These are phyloP conservation scores for Globisporangium parvum DNA, from an alignment of 352 stramenopile genomes.

Conservation along the genomic window DNA sequence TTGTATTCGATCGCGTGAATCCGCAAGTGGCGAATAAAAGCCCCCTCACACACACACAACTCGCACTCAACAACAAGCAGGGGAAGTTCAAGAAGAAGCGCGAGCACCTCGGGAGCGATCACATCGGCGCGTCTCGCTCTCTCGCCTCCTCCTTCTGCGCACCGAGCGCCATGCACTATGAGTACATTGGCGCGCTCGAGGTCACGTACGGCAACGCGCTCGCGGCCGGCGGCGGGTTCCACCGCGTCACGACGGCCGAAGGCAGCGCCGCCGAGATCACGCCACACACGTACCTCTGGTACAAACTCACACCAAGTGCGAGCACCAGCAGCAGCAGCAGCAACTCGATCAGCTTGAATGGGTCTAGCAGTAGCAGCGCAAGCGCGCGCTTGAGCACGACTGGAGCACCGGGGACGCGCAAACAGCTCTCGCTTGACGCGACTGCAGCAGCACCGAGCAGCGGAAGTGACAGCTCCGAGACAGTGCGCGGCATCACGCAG, in stretches of 20 bases:
- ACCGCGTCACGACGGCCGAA: slow-evolving; percentile 74
- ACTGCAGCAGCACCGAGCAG: neutral
- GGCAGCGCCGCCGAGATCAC: slow-evolving; percentile 73
- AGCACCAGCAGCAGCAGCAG: neutral
- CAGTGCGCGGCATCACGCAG: slow-evolving; percentile 36
- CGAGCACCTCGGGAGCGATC: too few relatives aligned
- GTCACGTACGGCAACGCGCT: slow-evolving; percentile 86
- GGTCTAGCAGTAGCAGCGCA: slow-evolving; percentile 1
- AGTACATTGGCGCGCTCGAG: slow-evolving; percentile 67
- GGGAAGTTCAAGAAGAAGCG: too few relatives aligned
- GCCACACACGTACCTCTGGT: slow-evolving; percentile 83
- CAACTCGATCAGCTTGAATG: too few relatives aligned
- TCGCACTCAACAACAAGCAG: too few relatives aligned
- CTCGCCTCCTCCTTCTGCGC: too few relatives aligned
- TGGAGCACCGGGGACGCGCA: neutral
- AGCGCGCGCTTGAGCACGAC: slow-evolving; percentile 3
- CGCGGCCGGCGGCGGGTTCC: slow-evolving; percentile 67
- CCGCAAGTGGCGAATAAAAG: too few relatives aligned
- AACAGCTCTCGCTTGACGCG: slow-evolving; percentile 4
- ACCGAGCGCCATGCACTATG: slow-evolving; percentile 44
- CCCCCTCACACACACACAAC: too few relatives aligned
- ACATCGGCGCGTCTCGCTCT: too few relatives aligned
- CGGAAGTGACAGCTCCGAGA: slow-evolving; percentile 4
- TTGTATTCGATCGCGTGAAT: too few relatives aligned
- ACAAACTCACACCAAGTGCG: slow-evolving; percentile 31